Evolutionary conservation across 1,284 basidiomycete genomes (phyloP).

Genomic region (Golubevia sp.): DNA sequence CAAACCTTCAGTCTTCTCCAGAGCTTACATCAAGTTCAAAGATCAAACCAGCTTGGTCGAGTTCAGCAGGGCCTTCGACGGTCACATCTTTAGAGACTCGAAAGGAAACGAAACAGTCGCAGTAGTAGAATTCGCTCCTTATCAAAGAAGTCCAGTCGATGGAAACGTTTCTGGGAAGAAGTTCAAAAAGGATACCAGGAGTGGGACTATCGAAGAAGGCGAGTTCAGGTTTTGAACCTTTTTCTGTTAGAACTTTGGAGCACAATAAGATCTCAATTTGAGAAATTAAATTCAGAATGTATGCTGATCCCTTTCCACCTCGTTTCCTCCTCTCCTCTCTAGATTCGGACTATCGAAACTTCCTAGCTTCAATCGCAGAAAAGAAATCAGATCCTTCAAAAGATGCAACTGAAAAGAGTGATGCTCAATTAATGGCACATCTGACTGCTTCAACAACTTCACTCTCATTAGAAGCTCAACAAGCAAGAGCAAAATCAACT

Average conservation of each 20-base stretch:
- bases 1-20: conserved; percentile 64
- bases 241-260: neutral
- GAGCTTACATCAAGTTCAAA: conserved; percentile 91
- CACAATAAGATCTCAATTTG: neutral
- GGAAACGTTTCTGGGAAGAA: conserved; percentile 54
- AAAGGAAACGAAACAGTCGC: conserved; percentile 83
- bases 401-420: conserved; percentile 18
- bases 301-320: too few species aligned
- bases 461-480: conserved; percentile 11
- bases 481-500: conserved; percentile 20
- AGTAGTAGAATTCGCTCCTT: conserved; percentile 90
- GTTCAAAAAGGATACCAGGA: conserved; percentile 73
- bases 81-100: conserved; percentile 88
- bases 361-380: conserved; percentile 18
- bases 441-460: neutral
- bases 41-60: conserved; percentile 71
- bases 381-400: conserved; percentile 7
- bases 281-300: too few species aligned
- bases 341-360: conserved; percentile 24
- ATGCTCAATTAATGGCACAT: conserved; percentile 27
- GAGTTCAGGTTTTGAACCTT: conserved; percentile 2
- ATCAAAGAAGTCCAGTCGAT: conserved; percentile 78
- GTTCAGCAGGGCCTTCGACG: conserved; percentile 86
- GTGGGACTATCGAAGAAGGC: conserved; percentile 80
- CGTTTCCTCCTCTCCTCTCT: neutral